Evolutionary conservation across 2,329 filamentous ascomycete species (phyloP).

Genomic region (Talaromyces sp.): DNA sequence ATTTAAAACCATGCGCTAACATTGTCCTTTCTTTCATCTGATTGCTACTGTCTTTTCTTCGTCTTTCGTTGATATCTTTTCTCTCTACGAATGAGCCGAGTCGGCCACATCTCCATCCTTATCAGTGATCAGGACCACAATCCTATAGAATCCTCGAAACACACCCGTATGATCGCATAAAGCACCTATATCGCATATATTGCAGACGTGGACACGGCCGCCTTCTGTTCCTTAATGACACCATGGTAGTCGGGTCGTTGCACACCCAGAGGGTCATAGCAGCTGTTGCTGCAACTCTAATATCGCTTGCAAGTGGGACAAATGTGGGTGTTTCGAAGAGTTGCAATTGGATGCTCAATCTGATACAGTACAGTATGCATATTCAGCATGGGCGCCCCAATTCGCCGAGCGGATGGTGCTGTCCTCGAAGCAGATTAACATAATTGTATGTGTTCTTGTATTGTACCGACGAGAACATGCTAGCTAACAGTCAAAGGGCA

Average conservation of each 20-base stretch:
- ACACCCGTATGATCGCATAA: not conserved
- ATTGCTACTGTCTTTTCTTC: not conserved
- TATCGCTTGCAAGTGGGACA: slow-evolving; percentile 86
- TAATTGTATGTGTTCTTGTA: slow-evolving; percentile 62
- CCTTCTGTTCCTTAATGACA: slow-evolving; percentile 6
- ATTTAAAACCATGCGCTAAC: not conserved
- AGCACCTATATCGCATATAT: not conserved
- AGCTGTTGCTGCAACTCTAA: slow-evolving; percentile 77
- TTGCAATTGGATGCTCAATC: slow-evolving; percentile 2
- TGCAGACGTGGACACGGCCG: not conserved
- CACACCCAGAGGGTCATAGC: slow-evolving; percentile 67
- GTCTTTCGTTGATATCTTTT: slow-evolving; percentile 7
- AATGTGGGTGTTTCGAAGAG: slow-evolving; percentile 58
- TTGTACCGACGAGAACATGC: not conserved
- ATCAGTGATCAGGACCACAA: not conserved
- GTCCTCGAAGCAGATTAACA: slow-evolving; percentile 86
- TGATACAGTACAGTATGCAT: slow-evolving; percentile 70
- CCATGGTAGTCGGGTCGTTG: slow-evolving; percentile 29
- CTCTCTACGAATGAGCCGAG: not conserved
- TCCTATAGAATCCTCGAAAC: not conserved
- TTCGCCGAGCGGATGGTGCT: slow-evolving; percentile 83
- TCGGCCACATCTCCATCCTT: slow-evolving; percentile 5
- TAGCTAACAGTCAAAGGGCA: slow-evolving; percentile 44
- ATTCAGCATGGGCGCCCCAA: slow-evolving; percentile 95
- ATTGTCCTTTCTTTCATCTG: not conserved